Base-by-base conservation (phyloP, 176 grass and related monocot species). In the Musa schizocarpa region DNA sequence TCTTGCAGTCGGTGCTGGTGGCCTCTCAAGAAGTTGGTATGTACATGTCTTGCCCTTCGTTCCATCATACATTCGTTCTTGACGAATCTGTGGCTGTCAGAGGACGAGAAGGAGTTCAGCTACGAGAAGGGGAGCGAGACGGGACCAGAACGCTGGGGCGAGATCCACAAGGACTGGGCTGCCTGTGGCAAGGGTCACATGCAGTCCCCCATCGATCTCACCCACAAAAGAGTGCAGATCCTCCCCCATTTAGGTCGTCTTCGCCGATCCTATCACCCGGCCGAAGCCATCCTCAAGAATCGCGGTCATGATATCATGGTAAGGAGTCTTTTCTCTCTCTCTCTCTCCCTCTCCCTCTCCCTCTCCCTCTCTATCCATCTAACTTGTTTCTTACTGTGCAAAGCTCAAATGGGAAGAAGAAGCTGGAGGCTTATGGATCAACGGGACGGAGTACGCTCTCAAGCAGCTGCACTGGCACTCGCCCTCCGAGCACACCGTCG, bases 171-270 rank as follows among this genome's bases (percentile, higher is more conserved):
- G 34, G 86, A 92, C 55, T 96, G 92, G 92, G 68, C 76, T 0
- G 24, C 9, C 0, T 96, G 92, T 71, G 80, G 92, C 54, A 34
- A 48, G 1, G 93, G 93, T 2, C n/a, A 62, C 21, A 53, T 79
- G 78, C 93, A 96, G 78, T 96, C 93, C 1, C 93, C 93, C 11
- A 87, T 97, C 71, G 93, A 97, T 67, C 78, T 96, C 19, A 13
- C 43, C 0, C 27, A 81, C 77, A 3, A 63, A 2, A 76, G 74
- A 43, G 87, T 89, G 68, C 13, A 69, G 8, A 61, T 77, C 1
- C 19, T 84, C 19, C 63, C 61, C 53, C 24, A 70, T 23, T 72
- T 90, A 49, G 83, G 89, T 19, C 72, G 75, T 52, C 83, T 96
- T n/a, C 22, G 67, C 71, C 43, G 83, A 43, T 69, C 85, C 65